A percentile compares a stretch with the other conserved stretches of the same genome.
Evolutionary conservation across 352 stramenopile species (phyloP).

Genomic region (Phytopythium aichiense): DNA sequence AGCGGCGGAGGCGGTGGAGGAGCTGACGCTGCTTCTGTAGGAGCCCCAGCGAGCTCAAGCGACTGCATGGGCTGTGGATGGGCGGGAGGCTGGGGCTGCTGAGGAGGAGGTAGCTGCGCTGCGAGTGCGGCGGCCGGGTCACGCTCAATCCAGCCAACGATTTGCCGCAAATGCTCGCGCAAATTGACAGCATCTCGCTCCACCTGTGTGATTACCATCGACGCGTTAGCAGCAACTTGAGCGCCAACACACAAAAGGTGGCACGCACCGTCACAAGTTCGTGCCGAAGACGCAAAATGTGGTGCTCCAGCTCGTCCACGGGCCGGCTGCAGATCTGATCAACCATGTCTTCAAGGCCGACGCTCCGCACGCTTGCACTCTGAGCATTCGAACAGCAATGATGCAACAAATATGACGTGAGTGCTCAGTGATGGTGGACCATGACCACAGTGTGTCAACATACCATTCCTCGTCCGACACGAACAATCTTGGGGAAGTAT

Average conservation of each 20-base stretch:
- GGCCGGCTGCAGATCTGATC: slow-evolving; percentile 78
- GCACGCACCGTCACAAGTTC: slow-evolving; percentile 49
- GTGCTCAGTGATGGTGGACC: neutral
- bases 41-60: slow-evolving; percentile 12
- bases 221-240: neutral
- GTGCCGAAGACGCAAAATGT: slow-evolving; percentile 42
- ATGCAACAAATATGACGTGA: neutral
- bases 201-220: slow-evolving; percentile 33
- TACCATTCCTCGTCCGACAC: slow-evolving; percentile 85
- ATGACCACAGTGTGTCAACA: slow-evolving; percentile 11
- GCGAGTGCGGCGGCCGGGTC: slow-evolving; percentile 49
- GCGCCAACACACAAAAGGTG: neutral
- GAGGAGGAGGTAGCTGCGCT: slow-evolving; percentile 31
- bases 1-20: slow-evolving; percentile 10
- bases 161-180: slow-evolving; percentile 57
- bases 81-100: slow-evolving; percentile 15
- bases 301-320: slow-evolving; percentile 64
- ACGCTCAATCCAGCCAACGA: slow-evolving; percentile 69
- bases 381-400: slow-evolving; percentile 13
- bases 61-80: slow-evolving; percentile 25
- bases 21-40: slow-evolving; percentile 4
- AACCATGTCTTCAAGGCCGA: slow-evolving; percentile 82
- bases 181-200: slow-evolving; percentile 67
- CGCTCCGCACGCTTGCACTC: slow-evolving; percentile 73
- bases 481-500: slow-evolving; percentile 95